Evolutionary conservation across 169 alveolate species (phyloP), one percentile per base, ranked within the genome.

Genomic region (Plasmodium gallinaceum): DNA sequence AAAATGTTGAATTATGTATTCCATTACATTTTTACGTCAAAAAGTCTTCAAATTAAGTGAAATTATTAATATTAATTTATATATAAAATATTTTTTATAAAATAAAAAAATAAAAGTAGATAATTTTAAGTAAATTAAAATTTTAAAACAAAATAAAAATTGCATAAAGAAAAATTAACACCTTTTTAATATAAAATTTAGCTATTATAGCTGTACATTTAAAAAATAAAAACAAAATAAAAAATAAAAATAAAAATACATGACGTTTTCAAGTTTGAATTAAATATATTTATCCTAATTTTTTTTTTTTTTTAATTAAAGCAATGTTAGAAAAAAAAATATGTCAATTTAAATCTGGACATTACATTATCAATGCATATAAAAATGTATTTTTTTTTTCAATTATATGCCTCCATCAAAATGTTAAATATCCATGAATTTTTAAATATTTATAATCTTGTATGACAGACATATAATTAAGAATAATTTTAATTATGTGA

Each of bases 301-400:
- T 70, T 70, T 26, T 51, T 43, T 54, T 45, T 16, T 69, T 70
- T 69, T 70, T 46, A 70, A 46, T 70, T 70, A 70, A 46, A 70
- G 80, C 80, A 26, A 32, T 18, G 24, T 45, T 70, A 22, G 26
- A 7, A n/a, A 46, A 57, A 64, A 64, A 24, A 64, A 9, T 45
- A 32, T 32, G 42, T 22, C 32, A 32, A 9, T 12, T 16, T 12
- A 48, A 48, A 14, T 14, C 12, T 0, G 7, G 32, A 18, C 37
- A 18, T 5, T 0, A 0, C 39, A n/a, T n/a, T n/a, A 52, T 20
- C 7, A 52, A 52, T 52, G 10, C 62, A 20, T 52, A 52, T 8
- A 9, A 32, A 52, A 52, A 52, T 10, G 39, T 32, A 32, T 32
- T 32, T 32, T 32, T 32, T 32, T 32, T 32, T 32, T 32, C 39